A percentile compares a stretch with the other conserved stretches of the same genome.
These are phyloP conservation scores for Penium margaritaceum DNA, from an alignment of 139 green algal genomes.

Conservation along the genomic window DNA sequence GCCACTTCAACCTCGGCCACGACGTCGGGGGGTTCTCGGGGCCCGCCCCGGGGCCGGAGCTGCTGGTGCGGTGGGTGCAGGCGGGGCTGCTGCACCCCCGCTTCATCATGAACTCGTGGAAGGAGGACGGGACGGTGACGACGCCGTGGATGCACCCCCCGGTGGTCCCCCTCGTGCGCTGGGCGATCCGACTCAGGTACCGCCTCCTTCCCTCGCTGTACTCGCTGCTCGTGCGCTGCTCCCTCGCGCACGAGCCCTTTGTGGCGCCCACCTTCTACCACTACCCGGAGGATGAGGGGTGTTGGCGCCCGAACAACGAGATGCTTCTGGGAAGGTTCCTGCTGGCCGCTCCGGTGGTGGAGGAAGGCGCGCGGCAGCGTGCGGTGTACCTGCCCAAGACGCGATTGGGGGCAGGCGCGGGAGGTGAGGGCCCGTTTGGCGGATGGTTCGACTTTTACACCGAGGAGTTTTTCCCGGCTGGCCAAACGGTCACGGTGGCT, in stretches of 20 bases:
- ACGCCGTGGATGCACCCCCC: slow-evolving; percentile 29
- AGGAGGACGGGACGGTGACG: slow-evolving; percentile 29
- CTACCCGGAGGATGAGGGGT: slow-evolving; percentile 11
- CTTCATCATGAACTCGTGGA: slow-evolving; percentile 38
- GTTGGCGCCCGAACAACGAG: slow-evolving; percentile 10
- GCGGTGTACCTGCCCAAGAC: slow-evolving; percentile 29
- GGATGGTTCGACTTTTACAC: slow-evolving; percentile 36
- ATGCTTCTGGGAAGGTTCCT: slow-evolving; percentile 20
- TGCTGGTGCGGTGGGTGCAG: slow-evolving; percentile 36
- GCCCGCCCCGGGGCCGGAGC: slow-evolving; percentile 23
- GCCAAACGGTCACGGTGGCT: slow-evolving; percentile 11
- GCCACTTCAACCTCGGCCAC: slow-evolving; percentile 34
- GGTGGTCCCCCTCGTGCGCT: slow-evolving; percentile 14
- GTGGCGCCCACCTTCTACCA: slow-evolving; percentile 30
- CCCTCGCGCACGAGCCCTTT: slow-evolving; percentile 5
- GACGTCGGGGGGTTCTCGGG: slow-evolving; percentile 36
- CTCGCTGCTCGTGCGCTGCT: background rate
- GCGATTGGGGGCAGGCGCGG: background rate
- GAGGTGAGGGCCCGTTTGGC: background rate
- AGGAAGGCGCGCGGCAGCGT: slow-evolving; percentile 8
- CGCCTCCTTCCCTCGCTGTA: slow-evolving; percentile 36
- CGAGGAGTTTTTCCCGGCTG: slow-evolving; percentile 4
- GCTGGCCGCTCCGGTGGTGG: slow-evolving; percentile 24
- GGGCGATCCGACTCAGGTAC: slow-evolving; percentile 27
- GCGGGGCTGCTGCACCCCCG: slow-evolving; percentile 29